Conservation (phyloP, 257 asterid genomes). For the Przewalskia tangutica region DNA sequence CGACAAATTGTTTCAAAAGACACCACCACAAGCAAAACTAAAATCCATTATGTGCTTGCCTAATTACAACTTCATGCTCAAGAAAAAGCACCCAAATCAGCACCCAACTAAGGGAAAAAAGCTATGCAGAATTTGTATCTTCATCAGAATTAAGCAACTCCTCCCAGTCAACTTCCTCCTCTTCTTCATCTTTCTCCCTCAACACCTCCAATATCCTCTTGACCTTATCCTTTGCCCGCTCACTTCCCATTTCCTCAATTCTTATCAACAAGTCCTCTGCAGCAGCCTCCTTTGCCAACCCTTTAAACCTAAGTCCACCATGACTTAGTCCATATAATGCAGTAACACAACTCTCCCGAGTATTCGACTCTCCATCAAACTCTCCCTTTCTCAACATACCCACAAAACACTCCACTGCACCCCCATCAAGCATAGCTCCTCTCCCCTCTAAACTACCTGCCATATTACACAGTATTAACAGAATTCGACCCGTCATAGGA, state of each 20-base stretch:
- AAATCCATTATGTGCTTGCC: background rate
- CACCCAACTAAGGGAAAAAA: background rate
- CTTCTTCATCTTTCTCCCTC: slow-evolving; percentile 59
- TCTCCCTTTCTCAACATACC: slow-evolving; percentile 34
- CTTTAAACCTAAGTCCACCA: slow-evolving; percentile 86
- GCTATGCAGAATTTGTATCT: slow-evolving; percentile 4
- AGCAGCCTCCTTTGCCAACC: slow-evolving; percentile 69
- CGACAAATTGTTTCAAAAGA: background rate
- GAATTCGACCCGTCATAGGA: slow-evolving; percentile 46
- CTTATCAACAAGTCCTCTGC: slow-evolving; percentile 53
- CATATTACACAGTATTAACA: slow-evolving; percentile 51
- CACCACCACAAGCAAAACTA: background rate
- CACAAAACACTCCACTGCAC: slow-evolving; percentile 50
- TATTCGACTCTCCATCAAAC: slow-evolving; percentile 26
- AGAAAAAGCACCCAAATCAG: background rate
- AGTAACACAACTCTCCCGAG: slow-evolving; percentile 53
- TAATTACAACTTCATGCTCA: background rate
- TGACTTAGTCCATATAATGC: slow-evolving; percentile 68
- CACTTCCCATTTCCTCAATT: slow-evolving; percentile 32
- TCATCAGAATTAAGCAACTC: slow-evolving; percentile 56
- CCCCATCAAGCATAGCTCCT: slow-evolving; percentile 60
- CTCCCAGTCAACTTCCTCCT: slow-evolving; percentile 76
- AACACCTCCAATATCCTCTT: slow-evolving; percentile 48
- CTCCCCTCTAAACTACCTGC: slow-evolving; percentile 66
- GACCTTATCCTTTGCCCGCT: slow-evolving; percentile 35